Evolutionary conservation across 768 basidiomycete genomes (phyloP), one percentile per base, ranked within the genome.

Genomic region (Stropharia rugosoannulata): DNA sequence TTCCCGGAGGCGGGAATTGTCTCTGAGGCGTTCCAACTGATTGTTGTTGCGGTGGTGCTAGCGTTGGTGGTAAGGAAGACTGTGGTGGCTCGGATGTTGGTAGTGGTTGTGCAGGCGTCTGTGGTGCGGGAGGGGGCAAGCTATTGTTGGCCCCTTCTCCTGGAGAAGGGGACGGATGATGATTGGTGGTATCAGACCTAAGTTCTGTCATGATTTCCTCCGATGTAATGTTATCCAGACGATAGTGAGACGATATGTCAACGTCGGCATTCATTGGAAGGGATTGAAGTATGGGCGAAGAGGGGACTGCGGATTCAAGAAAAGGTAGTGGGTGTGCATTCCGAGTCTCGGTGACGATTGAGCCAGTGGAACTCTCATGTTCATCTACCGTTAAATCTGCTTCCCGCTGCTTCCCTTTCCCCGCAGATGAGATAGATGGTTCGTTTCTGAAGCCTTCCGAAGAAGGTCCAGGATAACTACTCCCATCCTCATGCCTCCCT

Each of bases 1-100:
- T 90, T 12, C 89, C 88, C 0, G 88, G 84, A 0, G 87, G 84
- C 36, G 87, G 87, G 65, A 89, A 89, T 52, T 79, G 78, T 18
- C 81, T 72, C n/a, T 66, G 48, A 36, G 63, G 54, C 48, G 65
- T 57, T 19, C 69, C 62, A 44, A 68, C 43, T 46, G 59, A 60
- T 35, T 45, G 48, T 51, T 37, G 56, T 25, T 29, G 59, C 27
- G 41, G 61, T 18, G 13, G 52, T 35, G 60, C 52, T 38, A 38
- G 36, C 15, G 43, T 56, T 35, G 49, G 60, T 22, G 54, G 52
- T 48, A 36, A 62, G 50, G 55, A 39, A 4, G 41, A 15, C 51
- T 41, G 46, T 25, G 39, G 29, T 55, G 29, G 61, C 41, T 54
- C 32, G 13, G 47, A 6, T 32, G 29, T 10, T 32, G 29, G 29